phyloP scores from a whole-genome alignment of 1,284 basidiomycete species.

The Naganishia sp. region DNA sequence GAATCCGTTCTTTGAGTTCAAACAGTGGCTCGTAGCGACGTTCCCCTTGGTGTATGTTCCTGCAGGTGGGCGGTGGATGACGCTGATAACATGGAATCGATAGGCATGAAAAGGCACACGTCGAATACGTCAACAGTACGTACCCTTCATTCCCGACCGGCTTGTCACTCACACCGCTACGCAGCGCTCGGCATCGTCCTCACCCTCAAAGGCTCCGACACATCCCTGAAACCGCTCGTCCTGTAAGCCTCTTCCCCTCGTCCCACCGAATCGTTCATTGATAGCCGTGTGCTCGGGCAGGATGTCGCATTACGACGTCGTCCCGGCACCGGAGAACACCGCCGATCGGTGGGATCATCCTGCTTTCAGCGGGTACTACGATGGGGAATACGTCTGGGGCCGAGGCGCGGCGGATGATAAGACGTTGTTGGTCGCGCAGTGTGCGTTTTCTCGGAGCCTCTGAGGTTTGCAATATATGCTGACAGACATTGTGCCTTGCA shows the following conservation, averaged over 20 bases:
- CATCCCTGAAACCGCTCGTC: slow-evolving; percentile 55
- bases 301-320: slow-evolving; percentile 55
- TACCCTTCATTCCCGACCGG: neutral
- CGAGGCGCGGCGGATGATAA: slow-evolving; percentile 53
- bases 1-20: slow-evolving; percentile 51
- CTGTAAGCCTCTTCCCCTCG: slow-evolving; percentile 36
- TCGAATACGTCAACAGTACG: slow-evolving; percentile 55
- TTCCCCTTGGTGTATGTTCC: slow-evolving; percentile 47
- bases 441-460: slow-evolving; percentile 32
- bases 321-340: slow-evolving; percentile 48
- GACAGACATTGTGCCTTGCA: slow-evolving; percentile 20
- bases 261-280: too few species aligned
- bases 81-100: neutral
- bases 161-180: neutral
- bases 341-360: slow-evolving; percentile 51
- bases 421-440: slow-evolving; percentile 53
- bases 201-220: slow-evolving; percentile 55
- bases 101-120: slow-evolving; percentile 42
- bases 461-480: too few species aligned
- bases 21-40: slow-evolving; percentile 45
- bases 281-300: slow-evolving; percentile 20
- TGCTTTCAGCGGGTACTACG: slow-evolving; percentile 50
- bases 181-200: slow-evolving; percentile 55
- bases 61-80: neutral
- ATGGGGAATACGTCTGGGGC: slow-evolving; percentile 51